Evolutionary conservation across 495 filamentous ascomycete genomes (phyloP).

Genomic region (Podospora appendiculata): DNA sequence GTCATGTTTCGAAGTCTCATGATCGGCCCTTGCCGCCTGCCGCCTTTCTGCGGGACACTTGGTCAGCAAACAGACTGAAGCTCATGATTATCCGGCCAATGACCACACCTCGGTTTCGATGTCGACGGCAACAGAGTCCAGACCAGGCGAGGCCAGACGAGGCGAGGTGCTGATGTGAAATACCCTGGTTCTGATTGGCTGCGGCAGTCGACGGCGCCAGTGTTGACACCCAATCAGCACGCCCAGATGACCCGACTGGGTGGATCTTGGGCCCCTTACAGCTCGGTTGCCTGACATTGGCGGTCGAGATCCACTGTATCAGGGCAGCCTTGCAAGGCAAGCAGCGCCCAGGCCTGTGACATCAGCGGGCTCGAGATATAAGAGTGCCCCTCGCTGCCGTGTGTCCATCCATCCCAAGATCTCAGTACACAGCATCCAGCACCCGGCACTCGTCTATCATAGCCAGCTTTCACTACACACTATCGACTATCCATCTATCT

Average conservation of each 20-base stretch:
- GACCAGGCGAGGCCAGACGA: neutral
- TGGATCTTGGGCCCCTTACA: neutral
- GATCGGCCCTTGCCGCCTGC: too few species aligned
- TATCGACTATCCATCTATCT: neutral
- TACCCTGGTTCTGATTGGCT: slow-evolving; percentile 15
- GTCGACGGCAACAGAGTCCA: neutral
- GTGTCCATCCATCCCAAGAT: neutral
- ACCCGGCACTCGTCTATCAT: neutral
- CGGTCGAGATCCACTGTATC: slow-evolving; percentile 4
- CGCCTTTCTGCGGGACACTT: too few species aligned
- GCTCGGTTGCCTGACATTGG: slow-evolving; percentile 2
- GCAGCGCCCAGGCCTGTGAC: slow-evolving; percentile 10
- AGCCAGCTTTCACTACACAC: neutral
- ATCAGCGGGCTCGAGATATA: slow-evolving; percentile 4
- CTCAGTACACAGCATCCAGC: neutral
- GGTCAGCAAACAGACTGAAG: too few species aligned
- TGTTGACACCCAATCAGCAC: neutral
- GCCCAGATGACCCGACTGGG: slow-evolving; percentile 10
- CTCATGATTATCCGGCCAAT: too few species aligned
- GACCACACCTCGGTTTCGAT: too few species aligned
- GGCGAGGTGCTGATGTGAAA: slow-evolving; percentile 18
- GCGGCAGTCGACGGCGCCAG: neutral
- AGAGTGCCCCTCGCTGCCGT: neutral
- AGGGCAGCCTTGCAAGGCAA: slow-evolving; percentile 12
- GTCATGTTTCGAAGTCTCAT: too few species aligned